Base-by-base conservation (phyloP, 2,329 filamentous ascomycete species). In the Teratosphaeria nubilosa region DNA sequence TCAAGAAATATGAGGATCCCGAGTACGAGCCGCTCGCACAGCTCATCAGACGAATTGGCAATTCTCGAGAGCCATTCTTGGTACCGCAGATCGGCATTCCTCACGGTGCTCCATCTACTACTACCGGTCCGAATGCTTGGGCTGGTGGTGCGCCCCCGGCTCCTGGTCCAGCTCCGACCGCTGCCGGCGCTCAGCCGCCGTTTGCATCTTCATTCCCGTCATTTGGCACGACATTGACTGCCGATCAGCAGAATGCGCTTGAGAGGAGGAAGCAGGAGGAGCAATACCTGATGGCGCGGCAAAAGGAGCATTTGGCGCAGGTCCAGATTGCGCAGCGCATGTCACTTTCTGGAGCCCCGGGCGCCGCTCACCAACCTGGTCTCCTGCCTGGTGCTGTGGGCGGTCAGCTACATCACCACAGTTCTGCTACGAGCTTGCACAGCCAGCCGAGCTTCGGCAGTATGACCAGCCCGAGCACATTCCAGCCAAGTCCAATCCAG, bases 231-330 rank as follows among this genome's bases (percentile, higher is more conserved):
- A 99, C 95, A 0, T 78, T 99, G 65, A 99, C 95, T 9, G 94
- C 94, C 0, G 92, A 97, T 69, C 94, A 99, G 73, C 94, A 99
- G 72, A 99, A 99, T 75, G 95, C 95, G 45, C 78, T 99, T 1
- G 94, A 99, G 76, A 84, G 94, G 56, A 83, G 94, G 56, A 99
- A 99, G 77, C 94, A 99, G 72, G 94, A 99, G 74, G 95, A 99
- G 70, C 94, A 99, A 72, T 96, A 94, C 71, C 80, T 95, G 37
- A 95, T 97, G 84, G 94, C 95, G 52, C 87, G 94, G 50, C 94
- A 99, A 73, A 90, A 96, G 65, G 94, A 99, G 71, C 90, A 90
- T 65, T 82, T 96, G 57, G 88, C 91, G 62, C 88, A 91, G 63
- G 91, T 95, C 69, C 91, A 95, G 68, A 81, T 91, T 59, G 80